Percentiles rank a stretch among this genome's conserved stretches.
Evolutionary conservation across 2,329 filamentous ascomycete species (phyloP).

Genomic region (Penicillium verrucosum): DNA sequence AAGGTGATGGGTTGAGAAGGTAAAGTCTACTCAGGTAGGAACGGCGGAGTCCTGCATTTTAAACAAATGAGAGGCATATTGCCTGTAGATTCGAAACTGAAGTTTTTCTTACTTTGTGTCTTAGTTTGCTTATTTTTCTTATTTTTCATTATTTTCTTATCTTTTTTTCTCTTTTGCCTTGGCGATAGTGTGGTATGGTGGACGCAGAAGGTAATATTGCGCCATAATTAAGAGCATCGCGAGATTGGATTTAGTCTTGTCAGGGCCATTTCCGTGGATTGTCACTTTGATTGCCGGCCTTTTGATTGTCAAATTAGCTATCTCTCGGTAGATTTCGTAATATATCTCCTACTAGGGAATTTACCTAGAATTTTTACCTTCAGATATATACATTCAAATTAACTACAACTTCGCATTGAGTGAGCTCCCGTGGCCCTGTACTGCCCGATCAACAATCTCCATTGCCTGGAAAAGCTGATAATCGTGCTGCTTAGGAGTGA

Average conservation of each 20-base stretch:
- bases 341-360: background rate
- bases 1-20: background rate
- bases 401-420: constrained; percentile 22
- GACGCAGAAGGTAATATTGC: constrained; percentile 5
- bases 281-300: background rate
- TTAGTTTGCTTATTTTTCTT: background rate
- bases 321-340: background rate
- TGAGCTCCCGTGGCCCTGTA: constrained; percentile 16
- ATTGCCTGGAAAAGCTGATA: constrained; percentile 53
- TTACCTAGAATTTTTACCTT: background rate
- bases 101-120: background rate
- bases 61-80: background rate
- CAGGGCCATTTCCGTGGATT: background rate
- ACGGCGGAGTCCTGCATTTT: background rate
- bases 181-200: background rate
- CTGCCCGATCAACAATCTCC: constrained; percentile 48
- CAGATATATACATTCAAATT: background rate
- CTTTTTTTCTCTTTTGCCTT: background rate
- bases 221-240: constrained; percentile 20
- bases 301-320: background rate
- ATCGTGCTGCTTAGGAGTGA: constrained; percentile 55
- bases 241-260: constrained; percentile 3
- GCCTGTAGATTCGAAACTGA: background rate
- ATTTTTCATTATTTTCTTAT: background rate
- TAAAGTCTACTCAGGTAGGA: background rate